These are phyloP conservation scores for Xerocomellus intermedius DNA, from an alignment of 768 basidiomycete species.

Conservation along the genomic window DNA sequence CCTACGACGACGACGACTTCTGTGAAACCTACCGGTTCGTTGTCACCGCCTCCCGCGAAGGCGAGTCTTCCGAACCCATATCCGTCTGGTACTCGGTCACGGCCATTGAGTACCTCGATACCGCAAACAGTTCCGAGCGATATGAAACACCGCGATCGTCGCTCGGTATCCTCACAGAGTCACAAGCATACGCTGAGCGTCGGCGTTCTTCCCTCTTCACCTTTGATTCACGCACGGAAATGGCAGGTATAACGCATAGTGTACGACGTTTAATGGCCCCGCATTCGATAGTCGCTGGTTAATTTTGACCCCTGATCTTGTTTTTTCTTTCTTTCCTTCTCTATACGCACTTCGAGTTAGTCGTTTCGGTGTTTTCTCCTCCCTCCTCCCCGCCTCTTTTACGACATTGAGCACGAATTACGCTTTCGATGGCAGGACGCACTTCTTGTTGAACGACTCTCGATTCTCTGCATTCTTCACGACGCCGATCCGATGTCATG, in stretches of 20 bases:
- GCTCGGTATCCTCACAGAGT: constrained; percentile 1
- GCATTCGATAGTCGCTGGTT: not conserved
- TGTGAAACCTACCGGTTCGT: not conserved
- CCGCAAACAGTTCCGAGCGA: not conserved
- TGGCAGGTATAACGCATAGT: constrained; percentile 4
- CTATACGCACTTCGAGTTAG: not conserved
- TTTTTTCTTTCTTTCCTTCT: no score
- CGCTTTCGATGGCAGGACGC: not conserved
- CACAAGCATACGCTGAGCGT: constrained; percentile 6
- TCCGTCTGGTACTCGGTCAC: not conserved
- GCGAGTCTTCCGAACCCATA: not conserved
- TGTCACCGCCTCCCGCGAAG: not conserved
- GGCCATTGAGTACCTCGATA: constrained; percentile 1
- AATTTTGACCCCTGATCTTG: not conserved
- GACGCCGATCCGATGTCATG: no score
- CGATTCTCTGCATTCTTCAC: not conserved
- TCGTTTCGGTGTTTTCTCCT: not conserved
- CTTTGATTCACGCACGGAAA: not conserved
- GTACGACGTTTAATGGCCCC: not conserved
- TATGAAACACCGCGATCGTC: not conserved
- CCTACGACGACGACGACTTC: not conserved
- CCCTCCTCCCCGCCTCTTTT: no score
- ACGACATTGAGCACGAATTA: not conserved
- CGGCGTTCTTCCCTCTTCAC: not conserved
- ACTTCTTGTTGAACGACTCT: no score